Evolutionary conservation across 192 early-diverging fungal species (phyloP).

Genomic region (Rhizoclosmatium globosum): DNA sequence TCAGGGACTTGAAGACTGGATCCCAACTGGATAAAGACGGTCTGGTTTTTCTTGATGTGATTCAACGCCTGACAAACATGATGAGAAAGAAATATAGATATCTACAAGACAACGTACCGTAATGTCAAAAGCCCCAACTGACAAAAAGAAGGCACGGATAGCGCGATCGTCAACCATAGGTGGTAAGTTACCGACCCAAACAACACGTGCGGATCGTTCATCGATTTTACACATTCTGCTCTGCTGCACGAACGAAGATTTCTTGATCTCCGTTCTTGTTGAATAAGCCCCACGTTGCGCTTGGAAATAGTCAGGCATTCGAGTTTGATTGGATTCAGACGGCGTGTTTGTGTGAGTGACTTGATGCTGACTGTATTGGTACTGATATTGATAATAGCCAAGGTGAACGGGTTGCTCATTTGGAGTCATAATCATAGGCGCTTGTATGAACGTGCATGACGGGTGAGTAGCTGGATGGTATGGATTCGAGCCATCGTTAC

Average conservation of each 20-base stretch:
- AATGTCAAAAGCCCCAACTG: not conserved
- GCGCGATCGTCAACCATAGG: slow-evolving; percentile 16
- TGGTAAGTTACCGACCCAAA: slow-evolving; percentile 13
- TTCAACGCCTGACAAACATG: slow-evolving; percentile 17
- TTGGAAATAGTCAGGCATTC: not conserved
- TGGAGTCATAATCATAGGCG: not conserved
- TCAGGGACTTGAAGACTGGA: not conserved
- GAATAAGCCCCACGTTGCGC: not conserved
- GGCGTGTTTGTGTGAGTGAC: not conserved
- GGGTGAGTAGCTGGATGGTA: no score
- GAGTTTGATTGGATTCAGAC: not conserved
- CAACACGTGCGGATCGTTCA: slow-evolving; percentile 5
- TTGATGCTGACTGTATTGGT: not conserved
- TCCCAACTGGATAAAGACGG: slow-evolving; percentile 8
- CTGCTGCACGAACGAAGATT: not conserved
- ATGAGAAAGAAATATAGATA: not conserved
- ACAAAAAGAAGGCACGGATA: slow-evolving; percentile 16
- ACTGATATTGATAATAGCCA: not conserved
- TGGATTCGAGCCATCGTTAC: no score
- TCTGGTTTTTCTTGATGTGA: slow-evolving; percentile 7
- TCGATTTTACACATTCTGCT: slow-evolving; percentile 21
- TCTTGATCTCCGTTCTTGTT: not conserved
- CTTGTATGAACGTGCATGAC: no score
- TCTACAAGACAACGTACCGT: not conserved
- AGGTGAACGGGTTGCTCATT: not conserved